Evolutionary conservation across 2,329 filamentous ascomycete genomes (phyloP), one percentile per base, ranked within the genome.

Genomic region (Geosmithia morbida): DNA sequence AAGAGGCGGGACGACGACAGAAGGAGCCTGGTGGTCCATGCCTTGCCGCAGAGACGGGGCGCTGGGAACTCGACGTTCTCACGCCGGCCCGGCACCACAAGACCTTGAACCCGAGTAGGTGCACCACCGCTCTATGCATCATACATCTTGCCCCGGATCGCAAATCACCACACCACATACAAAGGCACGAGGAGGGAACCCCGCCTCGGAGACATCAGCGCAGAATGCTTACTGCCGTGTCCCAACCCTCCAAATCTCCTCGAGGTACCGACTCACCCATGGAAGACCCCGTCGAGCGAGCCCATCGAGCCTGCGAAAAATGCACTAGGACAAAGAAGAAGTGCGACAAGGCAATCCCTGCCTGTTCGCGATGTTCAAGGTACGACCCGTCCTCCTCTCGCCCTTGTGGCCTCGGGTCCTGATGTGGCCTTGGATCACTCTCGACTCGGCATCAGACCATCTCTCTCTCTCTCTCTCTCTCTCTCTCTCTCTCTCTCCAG

Each of bases 251-350:
- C 3, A n/a, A 14, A 7, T 41, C 30, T 10, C 43, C 44, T 7
- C 22, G 54, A 46, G 56, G 53, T 44, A 59, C 58, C 49, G 53
- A 60, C 43, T 61, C 59, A 33, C 59, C 58, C 43, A 57, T 58
- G 53, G 57, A 59, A 45, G 47, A 47, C 18, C 17, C 46, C 43
- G 50, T 53, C 43, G 58, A 58, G 48, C 60, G 60, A 48, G 61
- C 61, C 44, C 61, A 63, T 48, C 55, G 61, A 39, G 61, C 61
- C 22, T 64, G 61, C 54, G 61, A 64, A 51, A 64, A 64, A 51
- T 64, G 61, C 53, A 64, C 61, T 10, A 51, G 61, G 41, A 63
- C 61, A 47, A 64, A 64, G 55, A 64, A 64, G 58, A 64, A 62
- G 51, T 64, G 61, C 49, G 61, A 64, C 54, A 64, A 64, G 55